phyloP scores from a whole-genome alignment of 2,329 filamentous ascomycete species.

The Aureobasidium sp. region DNA sequence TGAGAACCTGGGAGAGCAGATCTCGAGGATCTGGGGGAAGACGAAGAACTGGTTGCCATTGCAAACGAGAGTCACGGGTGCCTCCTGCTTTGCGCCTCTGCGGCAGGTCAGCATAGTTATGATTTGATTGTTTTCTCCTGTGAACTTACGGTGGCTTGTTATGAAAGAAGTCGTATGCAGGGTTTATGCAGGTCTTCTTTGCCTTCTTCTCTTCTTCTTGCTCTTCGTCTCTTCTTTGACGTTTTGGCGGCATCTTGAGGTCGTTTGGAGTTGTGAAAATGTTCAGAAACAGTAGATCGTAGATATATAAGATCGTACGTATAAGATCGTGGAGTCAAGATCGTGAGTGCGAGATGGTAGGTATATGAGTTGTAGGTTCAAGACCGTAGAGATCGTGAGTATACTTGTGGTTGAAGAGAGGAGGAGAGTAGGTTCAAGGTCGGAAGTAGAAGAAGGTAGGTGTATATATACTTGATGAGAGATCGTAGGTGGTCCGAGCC shows the following conservation, averaged over 20 bases:
- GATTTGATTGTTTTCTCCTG: background rate
- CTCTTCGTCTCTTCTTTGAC: background rate
- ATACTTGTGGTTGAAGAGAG: too few species aligned
- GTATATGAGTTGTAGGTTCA: too few species aligned
- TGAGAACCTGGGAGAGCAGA: background rate
- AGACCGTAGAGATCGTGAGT: too few species aligned
- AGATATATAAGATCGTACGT: too few species aligned
- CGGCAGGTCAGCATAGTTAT: background rate
- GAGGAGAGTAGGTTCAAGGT: too few species aligned
- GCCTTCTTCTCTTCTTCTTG: background rate
- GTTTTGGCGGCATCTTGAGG: background rate
- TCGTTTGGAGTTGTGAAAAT: too few species aligned
- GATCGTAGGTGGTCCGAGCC: too few species aligned
- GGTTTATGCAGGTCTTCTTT: background rate
- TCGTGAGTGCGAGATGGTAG: too few species aligned
- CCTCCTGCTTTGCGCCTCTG: background rate
- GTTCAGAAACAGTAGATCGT: too few species aligned
- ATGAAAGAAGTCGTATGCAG: background rate
- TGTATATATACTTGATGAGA: too few species aligned
- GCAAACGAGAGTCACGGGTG: background rate
- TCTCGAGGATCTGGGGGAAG: background rate
- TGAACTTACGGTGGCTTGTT: slow-evolving; percentile 1
- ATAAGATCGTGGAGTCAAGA: too few species aligned
- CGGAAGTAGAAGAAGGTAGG: too few species aligned
- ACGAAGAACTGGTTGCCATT: background rate